Evolutionary conservation across 2,329 filamentous ascomycete species (phyloP).

Genomic region (Penicillium sp.): DNA sequence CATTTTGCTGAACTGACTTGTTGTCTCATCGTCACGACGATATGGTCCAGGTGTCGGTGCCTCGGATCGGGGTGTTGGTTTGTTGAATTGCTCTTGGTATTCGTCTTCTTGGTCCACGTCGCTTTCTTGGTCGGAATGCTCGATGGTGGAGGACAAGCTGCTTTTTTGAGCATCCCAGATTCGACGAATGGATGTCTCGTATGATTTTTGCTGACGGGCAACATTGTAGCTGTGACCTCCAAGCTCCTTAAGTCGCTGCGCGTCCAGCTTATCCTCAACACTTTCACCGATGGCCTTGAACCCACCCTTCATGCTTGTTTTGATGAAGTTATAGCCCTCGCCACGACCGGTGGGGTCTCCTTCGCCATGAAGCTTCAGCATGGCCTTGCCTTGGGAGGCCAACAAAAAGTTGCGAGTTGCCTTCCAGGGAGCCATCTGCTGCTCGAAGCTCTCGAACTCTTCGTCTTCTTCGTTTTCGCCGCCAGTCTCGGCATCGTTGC

Average conservation of each 20-base stretch:
- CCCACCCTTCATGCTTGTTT: slow-evolving; percentile 97
- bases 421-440: slow-evolving; percentile 93
- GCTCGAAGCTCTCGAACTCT: slow-evolving; percentile 73
- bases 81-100: slow-evolving; percentile 44
- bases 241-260: slow-evolving; percentile 65
- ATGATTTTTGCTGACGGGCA: slow-evolving; percentile 86
- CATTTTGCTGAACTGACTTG: slow-evolving; percentile 73
- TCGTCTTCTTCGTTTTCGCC: slow-evolving; percentile 64
- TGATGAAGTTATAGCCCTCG: slow-evolving; percentile 94
- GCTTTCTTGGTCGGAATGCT: slow-evolving; percentile 72
- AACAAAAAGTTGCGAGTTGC: slow-evolving; percentile 96
- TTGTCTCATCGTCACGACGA: slow-evolving; percentile 69
- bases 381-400: slow-evolving; percentile 90
- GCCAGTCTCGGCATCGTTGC: slow-evolving; percentile 65
- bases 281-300: slow-evolving; percentile 89
- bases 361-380: slow-evolving; percentile 91
- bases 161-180: slow-evolving; percentile 89
- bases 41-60: slow-evolving; percentile 58
- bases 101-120: slow-evolving; percentile 58
- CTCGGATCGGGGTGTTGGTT: slow-evolving; percentile 66
- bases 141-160: slow-evolving; percentile 70
- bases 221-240: slow-evolving; percentile 98
- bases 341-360: slow-evolving; percentile 93
- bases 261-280: slow-evolving; percentile 81
- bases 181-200: slow-evolving; percentile 83